Evolutionary conservation across 257 asterid genomes (phyloP), one percentile per base, ranked within the genome.

Genomic region (Linderniella brevidens): DNA sequence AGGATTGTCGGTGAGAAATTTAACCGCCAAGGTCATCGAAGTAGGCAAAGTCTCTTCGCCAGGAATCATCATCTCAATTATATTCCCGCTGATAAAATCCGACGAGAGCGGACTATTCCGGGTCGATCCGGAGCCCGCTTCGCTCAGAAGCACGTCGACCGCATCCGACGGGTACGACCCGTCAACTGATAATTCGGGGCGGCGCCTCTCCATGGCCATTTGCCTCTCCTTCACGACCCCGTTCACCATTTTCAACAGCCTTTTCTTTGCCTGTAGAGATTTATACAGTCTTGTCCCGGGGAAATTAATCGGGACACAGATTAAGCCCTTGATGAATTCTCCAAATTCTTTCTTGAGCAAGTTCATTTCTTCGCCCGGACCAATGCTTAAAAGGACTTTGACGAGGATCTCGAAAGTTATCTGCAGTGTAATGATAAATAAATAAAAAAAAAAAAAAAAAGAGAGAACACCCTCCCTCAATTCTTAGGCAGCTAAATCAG

Each of bases 31-130:
- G 7, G 99, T 85, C 69, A 81, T 75, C 35, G 93, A 70, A 3
- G 82, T 85, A 0, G 99, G 99, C 42, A 90, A 79, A 0, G 93
- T 78, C 75, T 85, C 96, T 54, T 81, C 94, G 0, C 99, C 96
- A 0, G 99, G 96, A 49, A 85, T 79, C 96, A 90, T 90, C 94
- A 90, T 75, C 68, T 81, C 99, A 32, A 90, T 59, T 14, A 90
- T 65, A 66, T 90, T 90, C 7, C 69, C 81, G 35, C 79, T 64
- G 54, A 85, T 68, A 38, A 72, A 68, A 63, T 90, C 88, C 19
- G 62, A 46, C 44, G 90, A 71, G 51, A 75, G 65, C 0, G 63
- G 64, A 10, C 52, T 57, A 14, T 62, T 66, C 48, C 62, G 76
- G 61, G 49, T 35, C 58, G 58, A 82, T 1, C 69, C 86, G 0